A percentile compares a stretch with the other conserved stretches of the same genome.
These are phyloP conservation scores for Polygonum maritimum DNA, from an alignment of 148 eudicot species.

Conservation along the genomic window DNA sequence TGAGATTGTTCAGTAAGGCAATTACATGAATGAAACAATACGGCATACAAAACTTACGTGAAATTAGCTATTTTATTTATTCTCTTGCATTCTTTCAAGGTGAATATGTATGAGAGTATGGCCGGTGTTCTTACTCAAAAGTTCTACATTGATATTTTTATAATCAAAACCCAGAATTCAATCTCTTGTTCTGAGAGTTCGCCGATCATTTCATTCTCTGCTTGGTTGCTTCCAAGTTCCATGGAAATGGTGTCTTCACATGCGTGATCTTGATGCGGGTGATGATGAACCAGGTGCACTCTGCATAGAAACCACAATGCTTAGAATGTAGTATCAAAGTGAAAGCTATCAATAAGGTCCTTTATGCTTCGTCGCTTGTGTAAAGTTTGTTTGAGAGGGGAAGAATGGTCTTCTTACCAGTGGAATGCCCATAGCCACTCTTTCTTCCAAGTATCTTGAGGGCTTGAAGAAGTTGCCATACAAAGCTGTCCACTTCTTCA, in stretches of 20 bases:
- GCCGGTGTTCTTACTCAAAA: not conserved
- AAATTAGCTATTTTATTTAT: no score
- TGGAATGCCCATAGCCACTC: constrained; percentile 67
- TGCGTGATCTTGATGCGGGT: constrained; percentile 48
- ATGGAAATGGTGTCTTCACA: constrained; percentile 18
- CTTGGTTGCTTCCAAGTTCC: not conserved
- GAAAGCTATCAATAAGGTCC: not conserved
- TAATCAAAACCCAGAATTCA: not conserved
- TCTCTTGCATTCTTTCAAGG: not conserved
- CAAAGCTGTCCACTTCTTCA: constrained; percentile 58
- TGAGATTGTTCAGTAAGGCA: no score
- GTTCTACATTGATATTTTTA: not conserved
- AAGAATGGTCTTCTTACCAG: constrained; percentile 42
- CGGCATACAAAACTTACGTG: no score
- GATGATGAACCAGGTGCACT: constrained; percentile 55
- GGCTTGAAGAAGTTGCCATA: constrained; percentile 80
- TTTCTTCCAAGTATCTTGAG: constrained; percentile 80
- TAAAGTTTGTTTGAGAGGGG: no score
- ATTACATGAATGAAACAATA: no score
- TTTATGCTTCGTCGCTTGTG: not conserved
- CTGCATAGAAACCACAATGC: constrained; percentile 28
- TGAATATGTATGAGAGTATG: not conserved
- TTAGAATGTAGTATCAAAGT: not conserved
- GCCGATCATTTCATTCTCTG: not conserved
- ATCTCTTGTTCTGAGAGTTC: not conserved